Evolutionary conservation across 129 eudicot species (phyloP).

Genomic region (Erigeron canadensis): DNA sequence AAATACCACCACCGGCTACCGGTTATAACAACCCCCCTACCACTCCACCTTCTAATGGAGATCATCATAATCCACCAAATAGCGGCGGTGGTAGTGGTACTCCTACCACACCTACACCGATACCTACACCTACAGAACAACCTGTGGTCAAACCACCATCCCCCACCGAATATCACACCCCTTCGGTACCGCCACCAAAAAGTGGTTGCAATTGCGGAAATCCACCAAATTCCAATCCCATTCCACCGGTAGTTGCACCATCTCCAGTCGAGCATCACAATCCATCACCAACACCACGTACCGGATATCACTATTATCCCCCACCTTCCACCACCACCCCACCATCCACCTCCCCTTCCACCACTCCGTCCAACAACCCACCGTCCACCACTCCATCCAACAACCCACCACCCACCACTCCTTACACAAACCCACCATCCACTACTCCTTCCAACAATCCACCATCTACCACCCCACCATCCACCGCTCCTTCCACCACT

Average conservation of each 20-base stretch:
- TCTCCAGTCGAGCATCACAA: slow-evolving; percentile 1
- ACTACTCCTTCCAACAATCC: background rate
- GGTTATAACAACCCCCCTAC: slow-evolving; percentile 29
- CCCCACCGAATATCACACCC: slow-evolving; percentile 6
- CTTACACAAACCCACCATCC: too few species aligned
- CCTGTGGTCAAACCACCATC: slow-evolving; percentile 24
- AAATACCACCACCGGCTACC: slow-evolving; percentile 22
- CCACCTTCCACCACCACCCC: slow-evolving; percentile 37
- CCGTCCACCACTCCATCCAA: too few species aligned
- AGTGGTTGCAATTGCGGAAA: slow-evolving; percentile 24
- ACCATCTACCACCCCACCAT: too few species aligned
- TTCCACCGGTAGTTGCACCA: slow-evolving; percentile 13
- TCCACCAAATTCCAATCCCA: slow-evolving; percentile 12
- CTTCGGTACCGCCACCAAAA: slow-evolving; percentile 24
- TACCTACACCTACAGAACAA: slow-evolving; percentile 1
- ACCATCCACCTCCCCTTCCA: background rate
- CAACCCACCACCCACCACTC: slow-evolving; percentile 13
- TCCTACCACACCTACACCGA: background rate
- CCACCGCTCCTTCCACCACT: background rate
- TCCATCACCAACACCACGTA: slow-evolving; percentile 12
- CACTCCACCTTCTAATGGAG: slow-evolving; percentile 44
- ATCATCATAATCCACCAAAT: slow-evolving; percentile 30
- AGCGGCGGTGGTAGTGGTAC: slow-evolving; percentile 12
- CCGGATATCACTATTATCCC: background rate
- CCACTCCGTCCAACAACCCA: too few species aligned